A percentile compares a stretch with the other conserved stretches of the same genome.
phyloP scores from a whole-genome alignment of 2,329 filamentous ascomycete species.

The Polychaeton citri region DNA sequence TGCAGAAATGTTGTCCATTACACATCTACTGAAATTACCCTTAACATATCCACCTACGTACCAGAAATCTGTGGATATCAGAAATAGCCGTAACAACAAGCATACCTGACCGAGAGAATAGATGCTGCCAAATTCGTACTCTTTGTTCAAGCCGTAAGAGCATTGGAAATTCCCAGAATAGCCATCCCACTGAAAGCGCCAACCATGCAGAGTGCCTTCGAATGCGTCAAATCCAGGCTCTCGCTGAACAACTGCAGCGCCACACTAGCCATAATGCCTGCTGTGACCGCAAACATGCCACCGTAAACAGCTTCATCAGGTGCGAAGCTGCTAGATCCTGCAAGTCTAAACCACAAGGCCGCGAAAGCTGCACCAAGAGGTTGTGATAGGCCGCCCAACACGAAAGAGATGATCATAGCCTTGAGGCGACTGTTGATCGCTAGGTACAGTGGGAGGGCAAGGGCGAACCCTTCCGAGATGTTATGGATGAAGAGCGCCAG shows the following conservation, averaged over 20 bases:
- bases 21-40: no score
- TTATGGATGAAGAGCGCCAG: slow-evolving; percentile 96
- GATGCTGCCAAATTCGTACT: no score
- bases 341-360: slow-evolving; percentile 68
- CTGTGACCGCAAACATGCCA: slow-evolving; percentile 73
- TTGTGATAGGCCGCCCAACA: slow-evolving; percentile 77
- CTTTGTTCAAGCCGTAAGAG: slow-evolving; percentile 61
- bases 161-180: slow-evolving; percentile 71
- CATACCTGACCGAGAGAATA: no score
- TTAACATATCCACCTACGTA: no score
- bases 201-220: slow-evolving; percentile 59
- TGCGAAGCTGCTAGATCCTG: slow-evolving; percentile 30
- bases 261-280: slow-evolving; percentile 92
- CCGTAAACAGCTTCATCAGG: slow-evolving; percentile 53
- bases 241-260: slow-evolving; percentile 81
- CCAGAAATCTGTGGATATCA: no score
- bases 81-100: no score
- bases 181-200: slow-evolving; percentile 82
- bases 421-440: slow-evolving; percentile 67
- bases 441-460: slow-evolving; percentile 85
- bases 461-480: slow-evolving; percentile 90
- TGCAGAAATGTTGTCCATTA: no score
- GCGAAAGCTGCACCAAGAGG: slow-evolving; percentile 76
- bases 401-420: slow-evolving; percentile 71
- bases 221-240: slow-evolving; percentile 69